These are phyloP conservation scores for Oryza nivara DNA, from an alignment of 176 grass and related monocot species.

Conservation along the genomic window DNA sequence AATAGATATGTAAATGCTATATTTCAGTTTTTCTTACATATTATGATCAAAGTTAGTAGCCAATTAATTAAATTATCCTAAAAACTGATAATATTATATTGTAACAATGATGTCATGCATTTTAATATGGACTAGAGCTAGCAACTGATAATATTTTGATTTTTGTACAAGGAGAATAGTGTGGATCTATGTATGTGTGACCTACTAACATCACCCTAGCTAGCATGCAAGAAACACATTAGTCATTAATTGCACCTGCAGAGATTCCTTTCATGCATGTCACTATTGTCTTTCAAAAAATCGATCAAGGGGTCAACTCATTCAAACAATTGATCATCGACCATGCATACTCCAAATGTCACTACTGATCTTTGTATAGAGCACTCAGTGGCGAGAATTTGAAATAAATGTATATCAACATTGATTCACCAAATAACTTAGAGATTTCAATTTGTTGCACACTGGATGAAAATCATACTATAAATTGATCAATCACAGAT, in stretches of 20 bases:
- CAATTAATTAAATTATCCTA: too few relatives aligned
- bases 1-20: too few relatives aligned
- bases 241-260: slow-evolving; percentile 24
- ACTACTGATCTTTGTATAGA: too few relatives aligned
- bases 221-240: background rate
- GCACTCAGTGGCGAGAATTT: too few relatives aligned
- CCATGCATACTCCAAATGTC: background rate
- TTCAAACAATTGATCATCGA: background rate
- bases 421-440: too few relatives aligned
- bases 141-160: background rate
- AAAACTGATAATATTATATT: background rate
- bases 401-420: too few relatives aligned
- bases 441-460: too few relatives aligned
- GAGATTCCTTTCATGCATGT: slow-evolving; percentile 8
- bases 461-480: too few relatives aligned
- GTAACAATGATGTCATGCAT: background rate
- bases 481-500: too few relatives aligned
- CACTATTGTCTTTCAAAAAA: background rate
- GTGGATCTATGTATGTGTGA: background rate
- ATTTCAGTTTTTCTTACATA: too few relatives aligned
- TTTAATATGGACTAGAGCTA: background rate
- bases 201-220: slow-evolving; percentile 17
- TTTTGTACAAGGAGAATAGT: background rate
- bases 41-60: too few relatives aligned
- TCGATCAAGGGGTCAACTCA: background rate